These are phyloP conservation scores for cucumber (Cucumis sativus) DNA, from an alignment of 306 rosid genomes.

Conservation along the genomic window Cucumber_9930_V3 NC_026656.2:7909001-7909500, in stretches of 20 bases:
- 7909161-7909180: slow-evolving; percentile 94
- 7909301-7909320: background rate
- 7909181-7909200: slow-evolving; percentile 79
- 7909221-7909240: background rate
- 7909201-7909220: background rate
- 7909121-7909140: slow-evolving; percentile 71
- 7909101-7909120: slow-evolving; percentile 49
- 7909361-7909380: background rate
- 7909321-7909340: background rate
- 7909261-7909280: background rate
- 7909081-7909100: background rate
- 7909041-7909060: background rate
- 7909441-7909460: background rate
- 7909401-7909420: background rate
- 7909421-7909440: background rate
- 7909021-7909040: background rate
- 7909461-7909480: too few species aligned
- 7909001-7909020: background rate
- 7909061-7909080: background rate
- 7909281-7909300: background rate
- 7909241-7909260: background rate
- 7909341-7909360: background rate
- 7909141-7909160: slow-evolving; percentile 84
- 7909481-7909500: too few species aligned
- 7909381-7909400: background rate